Evolutionary conservation across 305 asterid species (phyloP), one percentile per base, ranked within the genome.

Genomic region (Fraxinus nigra): DNA sequence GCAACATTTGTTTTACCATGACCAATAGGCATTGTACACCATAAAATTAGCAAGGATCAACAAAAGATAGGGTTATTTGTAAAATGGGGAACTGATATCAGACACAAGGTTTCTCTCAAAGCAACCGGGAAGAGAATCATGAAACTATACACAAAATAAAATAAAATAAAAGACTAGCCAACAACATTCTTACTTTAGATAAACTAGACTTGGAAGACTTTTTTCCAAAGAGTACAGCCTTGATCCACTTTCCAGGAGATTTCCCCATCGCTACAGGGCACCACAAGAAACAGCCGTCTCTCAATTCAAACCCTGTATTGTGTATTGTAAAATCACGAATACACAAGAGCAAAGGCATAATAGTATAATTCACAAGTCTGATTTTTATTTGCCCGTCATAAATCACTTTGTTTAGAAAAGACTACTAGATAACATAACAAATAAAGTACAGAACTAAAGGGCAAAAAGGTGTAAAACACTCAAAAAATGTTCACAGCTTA

Each of bases 161-260:
- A 38, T 38, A 38, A 59, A 63, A 28, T n/a, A 75, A 40, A 33
- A 3, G 78, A 40, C 24, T 14, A 80, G 65, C 65, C 70, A 32
- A 76, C 43, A 3, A 20, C 75, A 30, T 79, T 81, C 97, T 90
- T 88, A 93, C 99, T 87, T 91, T 94, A 83, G 97, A 87, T 84
- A 87, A 89, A 78, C 34, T 87, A 51, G 98, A 86, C 85, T 92
- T 94, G 26, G 99, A 90, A 72, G 89, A 77, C 86, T 96, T 96
- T 93, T 94, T 96, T 80, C 99, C 97, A 24, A 93, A 94, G 80
- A 96, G 99, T 14, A 93, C 94, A 26, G 92, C 83, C 88, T 94
- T 96, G 89, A 96, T 93, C 99, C 99, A 94, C 84, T 90, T 96
- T 82, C 89, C 98, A 0, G 99, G 97, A 88, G 99, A 96, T 89